A percentile compares a stretch with the other conserved stretches of the same genome.
Evolutionary conservation across 306 rosid genomes (phyloP).

Genomic region (Morella rubra): DNA sequence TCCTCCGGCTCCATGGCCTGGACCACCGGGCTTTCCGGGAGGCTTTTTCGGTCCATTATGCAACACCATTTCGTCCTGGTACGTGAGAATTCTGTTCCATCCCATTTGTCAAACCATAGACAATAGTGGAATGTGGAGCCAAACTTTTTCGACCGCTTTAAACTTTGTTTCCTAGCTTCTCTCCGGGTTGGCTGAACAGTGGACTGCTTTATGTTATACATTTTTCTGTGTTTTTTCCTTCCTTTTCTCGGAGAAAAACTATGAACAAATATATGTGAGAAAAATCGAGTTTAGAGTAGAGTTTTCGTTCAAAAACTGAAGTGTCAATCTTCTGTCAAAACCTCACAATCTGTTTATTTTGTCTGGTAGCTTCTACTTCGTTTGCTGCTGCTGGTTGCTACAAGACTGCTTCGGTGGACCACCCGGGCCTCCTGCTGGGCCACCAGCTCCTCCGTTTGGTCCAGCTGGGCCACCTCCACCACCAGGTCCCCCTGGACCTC

Average conservation of each 20-base stretch:
- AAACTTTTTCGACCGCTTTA: background rate
- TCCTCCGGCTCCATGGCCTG: conserved; percentile 19
- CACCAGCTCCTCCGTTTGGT: background rate
- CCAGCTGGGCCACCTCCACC: conserved; percentile 10
- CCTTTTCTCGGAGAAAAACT: background rate
- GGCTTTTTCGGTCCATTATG: conserved; percentile 34
- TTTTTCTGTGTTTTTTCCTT: background rate
- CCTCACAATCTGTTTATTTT: background rate
- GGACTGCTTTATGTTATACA: background rate
- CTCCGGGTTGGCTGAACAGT: background rate
- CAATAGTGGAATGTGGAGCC: background rate
- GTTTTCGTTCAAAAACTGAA: background rate
- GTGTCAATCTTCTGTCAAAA: background rate
- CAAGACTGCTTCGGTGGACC: conserved; percentile 50
- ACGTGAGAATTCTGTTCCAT: background rate
- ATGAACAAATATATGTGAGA: background rate
- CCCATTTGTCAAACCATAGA: background rate
- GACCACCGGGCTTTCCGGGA: conserved; percentile 13
- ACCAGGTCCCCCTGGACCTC: background rate
- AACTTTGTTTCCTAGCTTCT: background rate
- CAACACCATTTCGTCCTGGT: conserved; percentile 45
- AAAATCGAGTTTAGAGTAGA: background rate
- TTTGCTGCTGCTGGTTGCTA: conserved; percentile 48
- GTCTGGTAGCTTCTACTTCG: conserved; percentile 30
- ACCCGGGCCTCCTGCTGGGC: conserved; percentile 22